These are phyloP conservation scores for Panaeolus cyanescens DNA, from an alignment of 768 basidiomycete genomes.

Conservation along the genomic window DNA sequence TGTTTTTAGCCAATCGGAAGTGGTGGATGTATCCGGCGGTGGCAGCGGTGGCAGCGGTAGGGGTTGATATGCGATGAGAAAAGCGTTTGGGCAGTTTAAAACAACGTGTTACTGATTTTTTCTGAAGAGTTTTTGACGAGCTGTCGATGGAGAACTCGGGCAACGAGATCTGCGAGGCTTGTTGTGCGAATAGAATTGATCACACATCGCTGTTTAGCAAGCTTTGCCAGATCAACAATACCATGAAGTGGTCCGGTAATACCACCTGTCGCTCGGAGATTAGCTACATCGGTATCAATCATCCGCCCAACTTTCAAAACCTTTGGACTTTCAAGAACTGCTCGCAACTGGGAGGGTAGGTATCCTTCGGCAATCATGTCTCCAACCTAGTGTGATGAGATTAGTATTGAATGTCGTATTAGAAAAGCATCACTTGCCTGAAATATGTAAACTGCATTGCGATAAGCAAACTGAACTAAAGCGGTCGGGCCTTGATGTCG, in stretches of 20 bases:
- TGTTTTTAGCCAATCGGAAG: not conserved
- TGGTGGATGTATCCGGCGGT: too few species aligned
- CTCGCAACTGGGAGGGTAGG: constrained; percentile 11
- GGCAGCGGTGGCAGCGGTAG: not conserved
- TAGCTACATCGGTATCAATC: constrained; percentile 20
- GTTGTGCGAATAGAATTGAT: constrained; percentile 5
- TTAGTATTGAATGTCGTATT: not conserved
- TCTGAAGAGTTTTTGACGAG: constrained; percentile 21
- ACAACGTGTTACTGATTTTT: constrained; percentile 15
- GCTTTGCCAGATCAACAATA: constrained; percentile 22
- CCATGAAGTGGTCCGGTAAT: constrained; percentile 18
- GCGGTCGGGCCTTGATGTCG: constrained; percentile 14
- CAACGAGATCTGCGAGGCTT: constrained; percentile 31
- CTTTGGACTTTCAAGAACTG: constrained; percentile 13
- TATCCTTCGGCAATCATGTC: constrained; percentile 8
- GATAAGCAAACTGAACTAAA: constrained; percentile 19
- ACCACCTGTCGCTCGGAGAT: constrained; percentile 15
- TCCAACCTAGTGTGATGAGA: constrained; percentile 8
- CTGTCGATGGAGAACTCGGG: constrained; percentile 18
- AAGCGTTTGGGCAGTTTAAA: constrained; percentile 8
- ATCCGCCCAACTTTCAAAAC: constrained; percentile 23
- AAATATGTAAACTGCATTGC: constrained; percentile 18
- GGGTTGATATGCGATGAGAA: not conserved
- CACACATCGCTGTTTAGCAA: constrained; percentile 27
- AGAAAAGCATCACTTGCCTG: constrained; percentile 11